Evolutionary conservation across 192 early-diverging fungal genomes (phyloP), one percentile per base, ranked within the genome.

Genomic region (Piromyces finnis): DNA sequence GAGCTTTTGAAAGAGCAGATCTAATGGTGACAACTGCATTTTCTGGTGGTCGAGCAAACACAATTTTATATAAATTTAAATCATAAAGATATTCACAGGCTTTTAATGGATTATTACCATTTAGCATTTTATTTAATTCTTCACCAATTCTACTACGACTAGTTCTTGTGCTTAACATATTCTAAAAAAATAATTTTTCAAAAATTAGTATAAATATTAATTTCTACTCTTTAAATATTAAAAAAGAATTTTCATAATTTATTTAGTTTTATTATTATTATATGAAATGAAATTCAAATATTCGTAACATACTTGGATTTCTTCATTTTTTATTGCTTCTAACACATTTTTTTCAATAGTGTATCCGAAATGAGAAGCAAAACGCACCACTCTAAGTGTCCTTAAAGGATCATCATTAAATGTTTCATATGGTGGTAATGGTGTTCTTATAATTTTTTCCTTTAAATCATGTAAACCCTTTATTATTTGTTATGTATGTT

Each of bases 361-460:
- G 82, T 94, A 99, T 29, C 86, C 84, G 82, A 97, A 98, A 37
- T 96, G 87, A 78, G 92, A 90, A 28, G 98, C 95, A 85, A 99
- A 99, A 29, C 98, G 89, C 37, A 99, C 89, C 27, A 95, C 95
- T 0, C 98, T 92, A 68, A 99, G 85, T 3, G 98, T 92, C 12
- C 98, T 93, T 29, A 99, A 82, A 22, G 98, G 98, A 82, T 99
- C 98, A 82, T 99, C 97, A 32, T 88, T 83, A 82, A 99, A 98
- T 0, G 98, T 99, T 81, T 95, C 92, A 77, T 87, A 87, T 0
- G 98, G 89, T 17, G 91, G 87, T 36, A 99, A 84, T 26, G 98
- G 97, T 35, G 98, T 99, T 29, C 97, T 30, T 32, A 78, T 32
- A 12, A 78, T 78, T 78, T 32, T 78, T 14, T 78, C 15, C 15